A percentile compares a stretch with the other conserved stretches of the same genome.
Evolutionary conservation across 2,329 filamentous ascomycete species (phyloP).

Genomic region (Trematosphaeria pertusa): DNA sequence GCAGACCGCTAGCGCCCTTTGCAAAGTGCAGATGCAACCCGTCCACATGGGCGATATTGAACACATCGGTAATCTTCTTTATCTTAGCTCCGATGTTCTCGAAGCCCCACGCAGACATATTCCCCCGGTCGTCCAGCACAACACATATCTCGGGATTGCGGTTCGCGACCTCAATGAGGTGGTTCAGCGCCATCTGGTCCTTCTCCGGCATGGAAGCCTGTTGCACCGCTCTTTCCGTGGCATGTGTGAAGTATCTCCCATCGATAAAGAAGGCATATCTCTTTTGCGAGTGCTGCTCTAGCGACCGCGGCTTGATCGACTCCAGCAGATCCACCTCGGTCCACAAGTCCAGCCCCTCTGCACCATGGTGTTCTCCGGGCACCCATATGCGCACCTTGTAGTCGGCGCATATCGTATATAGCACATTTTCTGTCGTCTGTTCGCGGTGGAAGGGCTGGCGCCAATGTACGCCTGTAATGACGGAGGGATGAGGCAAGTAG

Average conservation of each 20-base stretch:
- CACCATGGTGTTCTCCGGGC: slow-evolving; percentile 72
- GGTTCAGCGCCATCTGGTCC: slow-evolving; percentile 78
- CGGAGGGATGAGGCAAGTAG: slow-evolving; percentile 83
- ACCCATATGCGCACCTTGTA: slow-evolving; percentile 84
- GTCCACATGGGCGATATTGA: slow-evolving; percentile 83
- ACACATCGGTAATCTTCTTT: slow-evolving; percentile 72
- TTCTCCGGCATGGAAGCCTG: slow-evolving; percentile 64
- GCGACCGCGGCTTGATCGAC: slow-evolving; percentile 67
- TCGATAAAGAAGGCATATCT: slow-evolving; percentile 84
- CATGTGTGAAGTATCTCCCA: slow-evolving; percentile 77
- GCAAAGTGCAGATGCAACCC: slow-evolving; percentile 55
- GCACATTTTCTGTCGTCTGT: slow-evolving; percentile 81
- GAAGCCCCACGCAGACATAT: slow-evolving; percentile 91
- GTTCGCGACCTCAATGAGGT: slow-evolving; percentile 85
- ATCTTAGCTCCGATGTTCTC: slow-evolving; percentile 81
- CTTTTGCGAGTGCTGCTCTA: slow-evolving; percentile 50
- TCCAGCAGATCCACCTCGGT: slow-evolving; percentile 77
- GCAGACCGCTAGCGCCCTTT: slow-evolving; percentile 33
- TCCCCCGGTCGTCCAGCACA: slow-evolving; percentile 80
- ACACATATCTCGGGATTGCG: slow-evolving; percentile 87
- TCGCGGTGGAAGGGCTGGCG: slow-evolving; percentile 77
- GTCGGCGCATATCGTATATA: slow-evolving; percentile 89
- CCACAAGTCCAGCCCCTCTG: slow-evolving; percentile 80
- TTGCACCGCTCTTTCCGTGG: slow-evolving; percentile 78
- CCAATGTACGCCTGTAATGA: slow-evolving; percentile 88